phyloP scores from a whole-genome alignment of 768 basidiomycete species.

The Kwoniella shandongensis region DNA sequence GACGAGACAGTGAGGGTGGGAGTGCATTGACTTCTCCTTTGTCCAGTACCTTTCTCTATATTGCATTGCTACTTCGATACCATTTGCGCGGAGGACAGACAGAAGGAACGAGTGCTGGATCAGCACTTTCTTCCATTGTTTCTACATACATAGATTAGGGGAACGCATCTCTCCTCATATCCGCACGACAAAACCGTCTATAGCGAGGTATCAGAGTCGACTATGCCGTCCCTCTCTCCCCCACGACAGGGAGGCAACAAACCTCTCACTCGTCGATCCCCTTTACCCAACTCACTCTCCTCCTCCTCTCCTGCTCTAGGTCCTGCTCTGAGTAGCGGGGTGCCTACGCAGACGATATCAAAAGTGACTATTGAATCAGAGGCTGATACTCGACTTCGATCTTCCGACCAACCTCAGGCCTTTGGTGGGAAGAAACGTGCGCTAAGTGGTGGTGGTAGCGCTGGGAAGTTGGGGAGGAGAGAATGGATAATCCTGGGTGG shows the following conservation, averaged over 20 bases:
- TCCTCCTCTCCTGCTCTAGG: background rate
- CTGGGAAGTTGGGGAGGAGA: constrained; percentile 30
- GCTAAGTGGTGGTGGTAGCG: constrained; percentile 8
- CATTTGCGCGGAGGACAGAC: too few relatives aligned
- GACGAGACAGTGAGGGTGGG: background rate
- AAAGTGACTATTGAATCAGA: constrained; percentile 26
- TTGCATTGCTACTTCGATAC: background rate
- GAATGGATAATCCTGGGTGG: constrained; percentile 35
- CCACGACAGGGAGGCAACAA: background rate
- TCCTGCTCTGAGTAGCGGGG: too few relatives aligned
- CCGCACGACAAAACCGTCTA: background rate
- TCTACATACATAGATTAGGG: background rate
- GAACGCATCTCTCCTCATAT: background rate
- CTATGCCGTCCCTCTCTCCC: constrained; percentile 1
- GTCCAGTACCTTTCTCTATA: background rate
- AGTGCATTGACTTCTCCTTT: too few relatives aligned
- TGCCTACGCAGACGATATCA: background rate
- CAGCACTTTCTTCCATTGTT: too few relatives aligned
- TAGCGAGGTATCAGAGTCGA: too few relatives aligned
- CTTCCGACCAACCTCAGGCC: background rate
- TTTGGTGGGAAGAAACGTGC: constrained; percentile 29
- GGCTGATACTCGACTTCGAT: constrained; percentile 33
- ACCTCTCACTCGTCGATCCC: background rate
- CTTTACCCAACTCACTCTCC: background rate
- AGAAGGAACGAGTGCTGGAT: too few relatives aligned